phyloP scores from a whole-genome alignment of 2,329 filamentous ascomycete genomes.

The Fusarium pilosicola region DNA sequence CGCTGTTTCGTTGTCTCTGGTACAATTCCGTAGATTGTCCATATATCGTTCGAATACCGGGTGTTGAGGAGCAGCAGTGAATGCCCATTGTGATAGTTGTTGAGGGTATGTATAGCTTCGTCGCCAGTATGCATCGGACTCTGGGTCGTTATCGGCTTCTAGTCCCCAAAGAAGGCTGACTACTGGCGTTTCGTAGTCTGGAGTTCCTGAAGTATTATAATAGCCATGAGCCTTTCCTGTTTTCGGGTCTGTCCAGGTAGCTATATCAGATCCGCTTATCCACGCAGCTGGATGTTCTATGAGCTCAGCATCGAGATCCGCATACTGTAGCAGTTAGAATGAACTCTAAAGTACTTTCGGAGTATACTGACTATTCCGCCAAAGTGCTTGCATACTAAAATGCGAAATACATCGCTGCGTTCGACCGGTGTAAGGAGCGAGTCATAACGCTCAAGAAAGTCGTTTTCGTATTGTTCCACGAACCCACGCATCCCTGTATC shows the following conservation, averaged over 20 bases:
- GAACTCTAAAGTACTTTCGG: fast-evolving
- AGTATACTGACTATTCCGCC: background rate
- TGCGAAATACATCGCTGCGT: background rate
- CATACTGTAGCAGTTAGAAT: background rate
- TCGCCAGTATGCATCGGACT: background rate
- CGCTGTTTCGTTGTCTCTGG: background rate
- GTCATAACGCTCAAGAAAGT: background rate
- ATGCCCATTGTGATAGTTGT: constrained; percentile 4
- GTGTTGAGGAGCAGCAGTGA: background rate
- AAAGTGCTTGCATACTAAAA: background rate
- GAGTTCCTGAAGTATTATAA: background rate
- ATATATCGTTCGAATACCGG: background rate
- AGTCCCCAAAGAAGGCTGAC: background rate
- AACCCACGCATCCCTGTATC: background rate
- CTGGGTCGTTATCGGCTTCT: background rate
- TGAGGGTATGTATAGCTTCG: background rate
- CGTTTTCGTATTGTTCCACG: background rate
- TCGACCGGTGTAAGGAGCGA: background rate
- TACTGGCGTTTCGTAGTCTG: background rate
- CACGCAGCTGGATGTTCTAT: background rate
- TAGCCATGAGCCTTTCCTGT: background rate
- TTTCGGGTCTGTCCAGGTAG: background rate
- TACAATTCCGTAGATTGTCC: background rate
- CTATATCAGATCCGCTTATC: background rate
- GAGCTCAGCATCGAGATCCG: background rate